Base-by-base conservation (phyloP, 2,329 filamentous ascomycete species). In the Hymenoscyphus linearis region DNA sequence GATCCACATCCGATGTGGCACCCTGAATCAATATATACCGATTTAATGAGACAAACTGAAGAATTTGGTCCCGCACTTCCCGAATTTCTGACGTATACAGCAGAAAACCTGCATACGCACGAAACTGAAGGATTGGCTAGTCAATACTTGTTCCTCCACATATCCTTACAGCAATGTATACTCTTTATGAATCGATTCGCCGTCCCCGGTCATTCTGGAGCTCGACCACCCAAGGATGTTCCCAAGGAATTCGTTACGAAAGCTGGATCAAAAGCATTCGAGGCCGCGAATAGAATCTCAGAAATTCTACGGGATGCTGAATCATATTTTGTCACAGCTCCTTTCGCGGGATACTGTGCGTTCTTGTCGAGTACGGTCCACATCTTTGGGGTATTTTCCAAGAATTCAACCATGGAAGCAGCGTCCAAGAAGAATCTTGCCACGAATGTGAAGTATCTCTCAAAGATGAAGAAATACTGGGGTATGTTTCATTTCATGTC, bases 401-500 rank as follows among this genome's bases (percentile, higher is more conserved):
- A 91, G 64, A 93, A 96, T 66, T 78, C 86, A 14, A 78, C 84
- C 12, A 82, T 96, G 56, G 90, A 96, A 73, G 82, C 84, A 13
- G 83, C 85, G 9, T 91, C 91, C 9, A 96, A 96, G 76, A 85
- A 87, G 66, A 93, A 96, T 70, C 79, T 97, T 16, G 86, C 89
- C 0, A 90, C 87, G 66, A 98, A 96, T 66, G 89, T 98, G 69
- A 90, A 89, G 70, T 98, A 95, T 69, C 77, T 99, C 52, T 88
- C 89, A 59, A 95, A 91, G 75, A 96, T 98, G 90, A 97, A 96
- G 79, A 90, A 90, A 63, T 93, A 95, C 70, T 99, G 95, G 95
- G 95, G 93, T 63, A 96, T 97, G 89, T 97, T 98, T 72, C 91
- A 96, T 73, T 97, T 92, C 77, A 93, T 98, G 83, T 88, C 91